Conservation (phyloP, 768 basidiomycete species). For the Coprinellus aureogranulatus region DNA sequence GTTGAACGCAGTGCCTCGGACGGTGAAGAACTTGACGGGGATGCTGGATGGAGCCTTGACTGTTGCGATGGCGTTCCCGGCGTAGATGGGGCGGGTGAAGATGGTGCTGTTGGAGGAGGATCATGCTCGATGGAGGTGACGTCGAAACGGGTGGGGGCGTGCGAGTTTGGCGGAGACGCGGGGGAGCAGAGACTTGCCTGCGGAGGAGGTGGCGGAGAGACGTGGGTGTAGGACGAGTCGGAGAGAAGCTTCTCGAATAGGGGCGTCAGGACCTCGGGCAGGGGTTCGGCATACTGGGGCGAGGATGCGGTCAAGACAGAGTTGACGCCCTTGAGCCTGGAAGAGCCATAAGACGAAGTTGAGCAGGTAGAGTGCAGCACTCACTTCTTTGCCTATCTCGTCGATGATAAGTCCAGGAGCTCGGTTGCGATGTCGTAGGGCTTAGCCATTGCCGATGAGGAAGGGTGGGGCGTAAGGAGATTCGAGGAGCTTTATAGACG, state of each 20-base stretch:
- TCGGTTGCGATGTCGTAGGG: too few relatives aligned
- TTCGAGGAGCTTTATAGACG: too few relatives aligned
- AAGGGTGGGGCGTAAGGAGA: too few relatives aligned
- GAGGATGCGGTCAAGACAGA: conserved; percentile 70
- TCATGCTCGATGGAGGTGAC: conserved; percentile 81
- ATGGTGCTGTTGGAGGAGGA: conserved; percentile 68
- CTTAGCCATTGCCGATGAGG: too few relatives aligned
- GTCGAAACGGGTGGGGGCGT: conserved; percentile 89
- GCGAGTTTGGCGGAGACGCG: conserved; percentile 87
- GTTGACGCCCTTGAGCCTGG: conserved; percentile 66
- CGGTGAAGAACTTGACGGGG: conserved; percentile 90
- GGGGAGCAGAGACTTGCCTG: conserved; percentile 89
- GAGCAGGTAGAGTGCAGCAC: not conserved
- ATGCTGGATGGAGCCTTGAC: conserved; percentile 77
- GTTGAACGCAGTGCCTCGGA: conserved; percentile 86
- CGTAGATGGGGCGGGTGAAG: conserved; percentile 94
- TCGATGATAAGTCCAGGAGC: conserved; percentile 76
- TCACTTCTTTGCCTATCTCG: conserved; percentile 84
- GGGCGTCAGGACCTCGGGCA: conserved; percentile 81
- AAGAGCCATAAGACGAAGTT: not conserved
- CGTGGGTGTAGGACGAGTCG: conserved; percentile 75
- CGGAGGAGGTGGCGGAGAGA: conserved; percentile 89
- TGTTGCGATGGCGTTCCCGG: conserved; percentile 95
- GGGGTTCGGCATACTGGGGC: conserved; percentile 59
- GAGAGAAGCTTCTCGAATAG: conserved; percentile 75